These are phyloP conservation scores for Talaromyces atroroseus DNA, from an alignment of 2,329 filamentous ascomycete species.

Conservation along the genomic window DNA sequence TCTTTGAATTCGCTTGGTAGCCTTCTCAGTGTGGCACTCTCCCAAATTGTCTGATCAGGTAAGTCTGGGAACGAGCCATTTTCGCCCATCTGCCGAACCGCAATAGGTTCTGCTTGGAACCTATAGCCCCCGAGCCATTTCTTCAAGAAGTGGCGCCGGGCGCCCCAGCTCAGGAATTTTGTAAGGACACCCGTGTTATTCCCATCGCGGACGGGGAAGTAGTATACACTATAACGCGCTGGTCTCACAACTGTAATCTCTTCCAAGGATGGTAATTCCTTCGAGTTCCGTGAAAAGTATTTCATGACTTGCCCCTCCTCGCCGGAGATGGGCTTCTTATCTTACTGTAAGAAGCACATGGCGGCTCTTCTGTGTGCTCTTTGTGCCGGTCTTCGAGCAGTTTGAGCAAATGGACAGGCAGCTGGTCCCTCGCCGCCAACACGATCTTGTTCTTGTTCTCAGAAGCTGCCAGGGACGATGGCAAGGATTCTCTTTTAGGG, in stretches of 20 bases:
- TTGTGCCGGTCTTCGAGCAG: conserved; percentile 9
- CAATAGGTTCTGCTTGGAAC: conserved; percentile 1
- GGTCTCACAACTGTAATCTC: conserved; percentile 1
- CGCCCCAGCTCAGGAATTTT: neutral
- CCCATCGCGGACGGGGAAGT: conserved; percentile 1
- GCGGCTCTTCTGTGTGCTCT: neutral
- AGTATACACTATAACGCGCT: neutral
- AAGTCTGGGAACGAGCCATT: neutral
- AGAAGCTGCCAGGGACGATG: neutral
- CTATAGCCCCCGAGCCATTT: neutral
- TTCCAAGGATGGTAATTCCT: neutral
- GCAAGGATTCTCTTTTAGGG: neutral
- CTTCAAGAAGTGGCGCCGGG: neutral
- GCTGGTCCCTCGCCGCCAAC: neutral
- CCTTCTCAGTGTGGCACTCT: neutral
- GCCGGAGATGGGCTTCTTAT: neutral
- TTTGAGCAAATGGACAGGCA: conserved; percentile 3
- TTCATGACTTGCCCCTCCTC: neutral
- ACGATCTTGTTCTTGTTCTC: neutral
- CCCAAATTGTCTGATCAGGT: neutral
- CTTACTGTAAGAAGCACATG: neutral
- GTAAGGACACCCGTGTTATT: neutral
- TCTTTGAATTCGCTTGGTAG: neutral
- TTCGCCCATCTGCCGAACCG: neutral
- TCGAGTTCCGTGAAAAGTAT: neutral